Percentiles rank a stretch among this genome's conserved stretches.
phyloP scores from a whole-genome alignment of 495 filamentous ascomycete genomes.

The Podospora fimiseda region DNA sequence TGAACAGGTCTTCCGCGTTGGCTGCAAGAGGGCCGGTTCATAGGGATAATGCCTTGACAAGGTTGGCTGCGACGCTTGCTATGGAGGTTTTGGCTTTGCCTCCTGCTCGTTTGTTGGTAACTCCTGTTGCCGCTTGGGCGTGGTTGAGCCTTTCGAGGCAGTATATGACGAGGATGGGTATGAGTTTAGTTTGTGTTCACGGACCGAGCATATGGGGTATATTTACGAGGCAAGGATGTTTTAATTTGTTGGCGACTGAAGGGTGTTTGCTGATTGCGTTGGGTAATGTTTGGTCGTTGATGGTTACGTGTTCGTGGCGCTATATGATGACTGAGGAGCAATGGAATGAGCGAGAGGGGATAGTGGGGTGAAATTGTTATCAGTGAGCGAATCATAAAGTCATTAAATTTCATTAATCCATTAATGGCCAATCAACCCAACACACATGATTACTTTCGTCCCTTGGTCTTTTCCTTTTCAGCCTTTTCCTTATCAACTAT shows the following conservation, averaged over 20 bases:
- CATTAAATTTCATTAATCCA: too few species aligned
- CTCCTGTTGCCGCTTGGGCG: constrained; percentile 26
- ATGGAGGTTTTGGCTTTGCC: constrained; percentile 31
- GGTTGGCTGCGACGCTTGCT: constrained; percentile 29
- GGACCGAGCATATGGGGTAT: constrained; percentile 13
- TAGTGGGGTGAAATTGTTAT: too few species aligned
- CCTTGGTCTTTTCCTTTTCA: constrained; percentile 21
- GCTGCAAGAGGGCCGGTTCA: constrained; percentile 22
- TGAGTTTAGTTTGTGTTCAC: constrained; percentile 2
- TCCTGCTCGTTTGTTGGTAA: constrained; percentile 25
- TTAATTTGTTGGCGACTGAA: constrained; percentile 33
- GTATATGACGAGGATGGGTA: constrained; percentile 12
- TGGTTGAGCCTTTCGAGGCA: constrained; percentile 27
- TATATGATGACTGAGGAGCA: constrained; percentile 31
- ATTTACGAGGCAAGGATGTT: constrained; percentile 15
- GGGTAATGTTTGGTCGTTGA: constrained; percentile 27
- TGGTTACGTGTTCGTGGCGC: constrained; percentile 25
- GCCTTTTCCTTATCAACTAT: constrained; percentile 57
- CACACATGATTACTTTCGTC: not conserved
- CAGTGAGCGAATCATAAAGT: too few species aligned
- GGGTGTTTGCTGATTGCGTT: constrained; percentile 24
- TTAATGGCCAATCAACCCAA: not conserved
- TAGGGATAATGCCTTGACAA: constrained; percentile 32
- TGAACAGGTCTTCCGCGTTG: not conserved
- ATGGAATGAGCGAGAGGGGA: constrained; percentile 24